Evolutionary conservation across 2,329 filamentous ascomycete genomes (phyloP), one percentile per base, ranked within the genome.

Genomic region (Colletotrichum phormii): DNA sequence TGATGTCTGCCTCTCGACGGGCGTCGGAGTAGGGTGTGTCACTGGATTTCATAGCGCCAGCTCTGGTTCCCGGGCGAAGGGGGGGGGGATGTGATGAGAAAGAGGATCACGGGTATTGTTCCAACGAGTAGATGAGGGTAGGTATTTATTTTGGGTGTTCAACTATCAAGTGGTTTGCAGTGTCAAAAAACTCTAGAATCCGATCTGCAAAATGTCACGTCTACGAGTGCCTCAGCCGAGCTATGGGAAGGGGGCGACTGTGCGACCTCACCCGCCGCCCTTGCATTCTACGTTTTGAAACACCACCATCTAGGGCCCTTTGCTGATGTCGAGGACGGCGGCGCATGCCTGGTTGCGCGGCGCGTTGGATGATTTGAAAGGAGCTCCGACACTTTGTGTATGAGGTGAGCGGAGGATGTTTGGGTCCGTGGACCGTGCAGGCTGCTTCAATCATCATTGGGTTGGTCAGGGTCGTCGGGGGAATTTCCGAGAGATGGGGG

Each of bases 301-400:
- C 70, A 64, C 31, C 53, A 35, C 31, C 46, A 33, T 49, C 37
- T 42, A 6, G 42, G 9, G 42, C 42, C 18, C 42, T 49, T 18
- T 18, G 46, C 46, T 64, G 46, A 64, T 64, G 15, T 54, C 18
- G 18, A 18, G 26, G 42, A 15, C 42, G 24, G 6, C 42, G 42
- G 6, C 29, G 26, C 42, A 22, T 54, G 49, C 29, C 13, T 60
- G 57, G 13, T 42, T 42, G n/a, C 12, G 31, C 57, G 42, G 24
- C 42, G 62, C 33, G 42, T 51, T 57, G 70, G 68, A 29, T 72
- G 70, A 54, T 69, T 46, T 72, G 53, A 57, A 57, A 49, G 42
- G 59, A 31, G 42, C 35, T 72, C 70, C 65, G 66, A 72, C 70
- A 70, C 66, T 70, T 31, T 29, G 60, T 70, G 70, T 72, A 55